Evolutionary conservation across 2,329 filamentous ascomycete species (phyloP).

Genomic region (Pestalotiopsis fici): DNA sequence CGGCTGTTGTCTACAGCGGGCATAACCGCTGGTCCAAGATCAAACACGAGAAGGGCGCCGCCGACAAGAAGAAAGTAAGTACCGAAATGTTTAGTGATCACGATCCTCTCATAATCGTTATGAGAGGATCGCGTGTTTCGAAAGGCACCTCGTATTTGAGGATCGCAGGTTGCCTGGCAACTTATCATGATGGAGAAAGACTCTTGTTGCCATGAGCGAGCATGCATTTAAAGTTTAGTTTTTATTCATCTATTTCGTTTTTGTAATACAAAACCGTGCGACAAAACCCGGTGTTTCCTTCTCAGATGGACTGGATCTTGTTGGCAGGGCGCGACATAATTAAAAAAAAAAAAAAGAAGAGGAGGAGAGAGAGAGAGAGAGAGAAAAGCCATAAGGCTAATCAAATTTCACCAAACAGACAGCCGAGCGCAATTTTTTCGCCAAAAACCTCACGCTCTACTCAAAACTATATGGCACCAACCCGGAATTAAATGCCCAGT

Average conservation of each 20-base stretch:
- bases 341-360: background rate
- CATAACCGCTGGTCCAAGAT: slow-evolving; percentile 97
- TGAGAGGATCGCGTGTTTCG: no score
- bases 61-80: slow-evolving; percentile 68
- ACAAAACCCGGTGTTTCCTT: no score
- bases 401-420: slow-evolving; percentile 39
- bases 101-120: background rate
- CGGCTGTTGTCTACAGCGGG: slow-evolving; percentile 56
- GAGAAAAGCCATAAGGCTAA: background rate
- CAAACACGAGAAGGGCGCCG: slow-evolving; percentile 88
- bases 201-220: no score
- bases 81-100: background rate
- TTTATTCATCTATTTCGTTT: no score
- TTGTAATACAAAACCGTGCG: no score
- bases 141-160: no score
- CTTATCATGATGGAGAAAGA: background rate
- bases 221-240: no score
- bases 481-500: slow-evolving; percentile 70
- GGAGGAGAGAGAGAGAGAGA: background rate
- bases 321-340: no score
- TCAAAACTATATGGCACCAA: slow-evolving; percentile 80
- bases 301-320: no score
- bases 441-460: slow-evolving; percentile 72
- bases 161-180: background rate
- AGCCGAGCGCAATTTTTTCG: slow-evolving; percentile 65